Evolutionary conservation across 1,284 basidiomycete species (phyloP).

Genomic region (Tremellales sp.): DNA sequence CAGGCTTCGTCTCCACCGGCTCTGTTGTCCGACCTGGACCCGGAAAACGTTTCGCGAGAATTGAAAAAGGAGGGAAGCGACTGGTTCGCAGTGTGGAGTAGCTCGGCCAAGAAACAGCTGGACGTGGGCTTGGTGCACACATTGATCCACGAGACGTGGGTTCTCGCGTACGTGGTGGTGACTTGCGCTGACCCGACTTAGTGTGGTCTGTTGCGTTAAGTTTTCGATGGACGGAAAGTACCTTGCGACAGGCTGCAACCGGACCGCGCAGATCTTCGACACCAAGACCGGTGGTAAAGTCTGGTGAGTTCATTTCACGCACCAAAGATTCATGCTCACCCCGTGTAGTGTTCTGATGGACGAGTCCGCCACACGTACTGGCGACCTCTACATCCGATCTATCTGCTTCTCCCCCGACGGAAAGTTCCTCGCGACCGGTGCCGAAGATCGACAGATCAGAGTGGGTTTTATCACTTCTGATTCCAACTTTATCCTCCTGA

Average conservation of each 20-base stretch:
- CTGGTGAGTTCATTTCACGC: slow-evolving; percentile 54
- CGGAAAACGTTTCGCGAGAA: slow-evolving; percentile 53
- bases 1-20: slow-evolving; percentile 35
- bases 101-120: slow-evolving; percentile 70
- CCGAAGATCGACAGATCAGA: slow-evolving; percentile 76
- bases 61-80: slow-evolving; percentile 77
- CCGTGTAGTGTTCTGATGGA: slow-evolving; percentile 62
- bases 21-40: slow-evolving; percentile 51
- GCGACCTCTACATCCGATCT: slow-evolving; percentile 77
- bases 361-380: slow-evolving; percentile 59
- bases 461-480: slow-evolving; percentile 50
- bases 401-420: slow-evolving; percentile 82
- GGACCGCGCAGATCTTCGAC: slow-evolving; percentile 85
- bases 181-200: slow-evolving; percentile 29
- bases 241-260: slow-evolving; percentile 86
- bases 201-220: slow-evolving; percentile 86
- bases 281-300: slow-evolving; percentile 76
- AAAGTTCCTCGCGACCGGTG: slow-evolving; percentile 73
- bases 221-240: slow-evolving; percentile 85
- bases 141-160: slow-evolving; percentile 84
- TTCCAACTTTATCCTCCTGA: not conserved
- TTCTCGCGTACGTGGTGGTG: slow-evolving; percentile 5
- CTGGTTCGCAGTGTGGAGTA: slow-evolving; percentile 95
- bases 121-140: slow-evolving; percentile 90
- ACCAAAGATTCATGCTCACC: not conserved